Conservation (phyloP, 306 rosid species). For the Gastrolobium bilobum region DNA sequence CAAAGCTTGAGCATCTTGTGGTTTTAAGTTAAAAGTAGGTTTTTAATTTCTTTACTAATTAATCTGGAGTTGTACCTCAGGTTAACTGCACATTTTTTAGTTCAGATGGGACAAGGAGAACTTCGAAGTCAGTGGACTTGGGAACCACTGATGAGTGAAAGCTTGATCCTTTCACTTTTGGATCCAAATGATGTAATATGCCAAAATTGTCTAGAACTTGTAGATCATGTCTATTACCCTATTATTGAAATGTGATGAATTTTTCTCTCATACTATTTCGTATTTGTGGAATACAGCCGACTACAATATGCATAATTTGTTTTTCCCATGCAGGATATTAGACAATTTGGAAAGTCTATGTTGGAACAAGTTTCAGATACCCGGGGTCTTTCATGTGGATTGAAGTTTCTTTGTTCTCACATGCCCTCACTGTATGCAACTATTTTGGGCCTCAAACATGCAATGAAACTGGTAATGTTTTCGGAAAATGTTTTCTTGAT, state of each 20-base stretch:
- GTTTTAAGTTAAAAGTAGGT: slow-evolving; percentile 35
- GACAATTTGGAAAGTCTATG: slow-evolving; percentile 91
- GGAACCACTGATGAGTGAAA: slow-evolving; percentile 94
- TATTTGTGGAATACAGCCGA: slow-evolving; percentile 32
- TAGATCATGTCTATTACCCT: slow-evolving; percentile 27
- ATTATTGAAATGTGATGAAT: slow-evolving; percentile 36
- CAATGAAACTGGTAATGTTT: slow-evolving; percentile 83
- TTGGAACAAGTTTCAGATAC: slow-evolving; percentile 89
- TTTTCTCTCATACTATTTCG: slow-evolving; percentile 29
- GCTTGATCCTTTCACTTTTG: slow-evolving; percentile 87
- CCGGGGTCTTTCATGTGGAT: slow-evolving; percentile 83
- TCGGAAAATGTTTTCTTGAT: slow-evolving; percentile 45
- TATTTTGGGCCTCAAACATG: slow-evolving; percentile 85
- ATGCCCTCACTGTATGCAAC: slow-evolving; percentile 65
- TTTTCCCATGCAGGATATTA: slow-evolving; percentile 66
- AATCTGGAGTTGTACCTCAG: slow-evolving; percentile 66
- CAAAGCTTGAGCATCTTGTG: slow-evolving; percentile 29
- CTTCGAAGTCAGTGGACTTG: slow-evolving; percentile 87
- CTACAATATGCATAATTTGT: slow-evolving; percentile 31
- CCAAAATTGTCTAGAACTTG: slow-evolving; percentile 33
- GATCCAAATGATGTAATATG: slow-evolving; percentile 86
- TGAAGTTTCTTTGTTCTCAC: slow-evolving; percentile 86
- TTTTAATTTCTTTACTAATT: slow-evolving; percentile 49
- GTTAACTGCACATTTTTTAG: slow-evolving; percentile 87
- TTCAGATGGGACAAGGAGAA: slow-evolving; percentile 75